phyloP scores from a whole-genome alignment of 2,329 filamentous ascomycete species.

The Diplodia corticola region DNA sequence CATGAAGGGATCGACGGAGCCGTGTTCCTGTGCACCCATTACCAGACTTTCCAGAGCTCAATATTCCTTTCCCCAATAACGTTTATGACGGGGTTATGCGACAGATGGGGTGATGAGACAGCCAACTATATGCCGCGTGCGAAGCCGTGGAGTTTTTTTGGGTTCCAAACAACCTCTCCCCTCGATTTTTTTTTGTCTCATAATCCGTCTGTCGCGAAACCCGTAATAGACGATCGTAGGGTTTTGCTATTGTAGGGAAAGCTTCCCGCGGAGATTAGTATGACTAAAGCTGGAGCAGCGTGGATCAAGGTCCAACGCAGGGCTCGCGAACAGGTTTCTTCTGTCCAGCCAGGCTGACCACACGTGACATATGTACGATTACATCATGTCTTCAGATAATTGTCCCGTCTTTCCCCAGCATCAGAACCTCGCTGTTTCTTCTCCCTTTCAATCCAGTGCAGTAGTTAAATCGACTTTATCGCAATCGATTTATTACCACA shows the following conservation, averaged over 20 bases:
- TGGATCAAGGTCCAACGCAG: not conserved
- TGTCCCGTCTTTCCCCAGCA: not conserved
- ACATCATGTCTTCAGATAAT: not conserved
- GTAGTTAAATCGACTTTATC: not conserved
- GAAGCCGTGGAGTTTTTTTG: too few relatives aligned
- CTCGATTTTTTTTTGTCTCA: too few relatives aligned
- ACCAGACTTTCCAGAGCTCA: too few relatives aligned
- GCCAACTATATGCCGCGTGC: too few relatives aligned
- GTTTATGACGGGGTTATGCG: too few relatives aligned
- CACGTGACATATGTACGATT: slow-evolving; percentile 7
- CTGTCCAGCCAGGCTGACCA: not conserved
- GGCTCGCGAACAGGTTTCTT: slow-evolving; percentile 16
- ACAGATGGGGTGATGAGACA: too few relatives aligned
- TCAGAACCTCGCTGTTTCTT: not conserved
- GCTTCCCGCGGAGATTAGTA: not conserved
- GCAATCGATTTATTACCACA: not conserved
- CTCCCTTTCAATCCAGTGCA: not conserved
- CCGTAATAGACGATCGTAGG: too few relatives aligned
- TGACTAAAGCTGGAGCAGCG: not conserved
- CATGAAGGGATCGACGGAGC: too few relatives aligned
- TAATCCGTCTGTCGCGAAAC: too few relatives aligned
- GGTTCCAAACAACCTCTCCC: too few relatives aligned
- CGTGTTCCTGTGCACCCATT: too few relatives aligned
- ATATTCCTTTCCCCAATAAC: too few relatives aligned
- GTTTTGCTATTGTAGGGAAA: not conserved